phyloP scores from a whole-genome alignment of 257 asterid genomes.

The Nicotiana knightiana region DNA sequence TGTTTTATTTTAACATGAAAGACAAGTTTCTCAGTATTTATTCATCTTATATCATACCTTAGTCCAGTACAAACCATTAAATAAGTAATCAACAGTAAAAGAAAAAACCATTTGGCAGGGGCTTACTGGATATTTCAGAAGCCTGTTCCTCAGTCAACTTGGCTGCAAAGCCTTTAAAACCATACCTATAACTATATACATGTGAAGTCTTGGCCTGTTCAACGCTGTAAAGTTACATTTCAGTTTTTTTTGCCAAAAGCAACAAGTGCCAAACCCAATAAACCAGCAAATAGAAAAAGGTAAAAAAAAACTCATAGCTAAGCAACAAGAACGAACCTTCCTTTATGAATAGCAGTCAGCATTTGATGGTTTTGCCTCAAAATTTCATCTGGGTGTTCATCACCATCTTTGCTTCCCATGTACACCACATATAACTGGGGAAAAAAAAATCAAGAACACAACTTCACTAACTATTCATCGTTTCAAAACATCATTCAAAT shows the following conservation, averaged over 20 bases:
- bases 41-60: not conserved
- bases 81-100: not conserved
- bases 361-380: conserved; percentile 66
- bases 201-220: conserved; percentile 79
- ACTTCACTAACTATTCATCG: not conserved
- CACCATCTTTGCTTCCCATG: conserved; percentile 70
- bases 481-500: not conserved
- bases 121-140: conserved; percentile 62
- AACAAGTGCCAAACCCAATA: not conserved
- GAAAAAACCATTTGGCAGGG: not conserved
- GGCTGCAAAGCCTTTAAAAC: conserved; percentile 98
- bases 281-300: not conserved
- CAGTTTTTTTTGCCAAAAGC: conserved; percentile 11
- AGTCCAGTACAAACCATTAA: not conserved
- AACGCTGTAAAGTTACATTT: conserved; percentile 38
- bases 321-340: conserved; percentile 47
- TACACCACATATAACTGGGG: conserved; percentile 87
- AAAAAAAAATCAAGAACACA: not conserved
- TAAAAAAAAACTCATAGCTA: not conserved
- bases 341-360: conserved; percentile 62
- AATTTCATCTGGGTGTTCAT: conserved; percentile 67
- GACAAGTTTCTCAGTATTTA: not conserved
- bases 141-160: conserved; percentile 79
- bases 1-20: conserved; percentile 28
- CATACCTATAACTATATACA: conserved; percentile 79